phyloP scores from a whole-genome alignment of 768 basidiomycete genomes.

The Melanogaster broomeanus region DNA sequence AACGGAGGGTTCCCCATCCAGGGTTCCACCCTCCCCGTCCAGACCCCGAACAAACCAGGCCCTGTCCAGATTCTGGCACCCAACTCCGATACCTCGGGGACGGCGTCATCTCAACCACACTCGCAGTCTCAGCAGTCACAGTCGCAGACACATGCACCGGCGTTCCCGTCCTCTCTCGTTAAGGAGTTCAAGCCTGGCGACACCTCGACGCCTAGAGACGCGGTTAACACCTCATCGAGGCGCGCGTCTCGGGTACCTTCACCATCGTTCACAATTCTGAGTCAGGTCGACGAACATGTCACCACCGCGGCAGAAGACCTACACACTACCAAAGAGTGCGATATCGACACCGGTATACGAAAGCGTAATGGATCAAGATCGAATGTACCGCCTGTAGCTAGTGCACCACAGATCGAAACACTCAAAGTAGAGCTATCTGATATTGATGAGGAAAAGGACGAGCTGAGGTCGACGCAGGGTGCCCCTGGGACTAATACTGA shows the following conservation, averaged over 20 bases:
- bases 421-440: slow-evolving; percentile 13
- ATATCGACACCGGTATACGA: background rate
- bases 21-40: slow-evolving; percentile 33
- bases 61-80: slow-evolving; percentile 51
- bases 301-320: background rate
- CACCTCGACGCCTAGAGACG: slow-evolving; percentile 20
- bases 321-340: background rate
- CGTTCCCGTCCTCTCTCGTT: slow-evolving; percentile 19
- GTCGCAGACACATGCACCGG: slow-evolving; percentile 5
- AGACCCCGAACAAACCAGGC: slow-evolving; percentile 30
- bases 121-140: slow-evolving; percentile 28
- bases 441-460: slow-evolving; percentile 10
- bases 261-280: background rate
- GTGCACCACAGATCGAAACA: slow-evolving; percentile 6
- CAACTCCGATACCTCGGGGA: slow-evolving; percentile 53
- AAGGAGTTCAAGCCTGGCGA: slow-evolving; percentile 20
- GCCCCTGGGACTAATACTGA: background rate
- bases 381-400: background rate
- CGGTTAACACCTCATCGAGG: background rate
- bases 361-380: background rate
- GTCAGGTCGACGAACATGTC: background rate
- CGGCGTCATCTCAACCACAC: slow-evolving; percentile 34
- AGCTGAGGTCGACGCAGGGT: slow-evolving; percentile 1
- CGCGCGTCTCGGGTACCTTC: slow-evolving; percentile 5
- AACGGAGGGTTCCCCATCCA: slow-evolving; percentile 51